phyloP scores from a whole-genome alignment of 2,329 filamentous ascomycete species.

The Sporothrix globosa region DNA sequence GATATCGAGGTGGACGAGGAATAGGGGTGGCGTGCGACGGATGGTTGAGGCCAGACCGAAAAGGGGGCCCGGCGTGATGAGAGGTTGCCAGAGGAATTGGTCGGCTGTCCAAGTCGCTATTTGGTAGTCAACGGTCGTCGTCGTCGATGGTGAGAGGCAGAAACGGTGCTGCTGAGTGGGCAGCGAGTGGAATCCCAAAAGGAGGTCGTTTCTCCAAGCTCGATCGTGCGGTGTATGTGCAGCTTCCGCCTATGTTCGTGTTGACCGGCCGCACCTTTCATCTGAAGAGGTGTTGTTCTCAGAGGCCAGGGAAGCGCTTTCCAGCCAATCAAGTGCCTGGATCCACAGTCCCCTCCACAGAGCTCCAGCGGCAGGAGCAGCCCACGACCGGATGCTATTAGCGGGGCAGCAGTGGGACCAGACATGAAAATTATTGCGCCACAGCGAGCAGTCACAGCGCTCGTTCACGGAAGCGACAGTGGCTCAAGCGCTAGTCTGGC shows the following conservation, averaged over 20 bases:
- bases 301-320: neutral
- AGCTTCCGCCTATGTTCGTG: neutral
- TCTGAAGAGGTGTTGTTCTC: constrained; percentile 27
- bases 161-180: constrained; percentile 15
- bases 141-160: neutral
- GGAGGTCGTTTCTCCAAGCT: constrained; percentile 6
- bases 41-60: constrained; percentile 8
- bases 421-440: constrained; percentile 7
- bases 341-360: constrained; percentile 26
- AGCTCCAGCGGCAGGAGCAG: constrained; percentile 22
- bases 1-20: neutral
- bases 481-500: neutral
- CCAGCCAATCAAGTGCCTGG: constrained; percentile 27
- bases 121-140: neutral
- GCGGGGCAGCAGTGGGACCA: neutral
- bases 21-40: constrained; percentile 10
- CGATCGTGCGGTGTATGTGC: constrained; percentile 3
- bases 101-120: neutral
- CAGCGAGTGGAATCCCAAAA: neutral
- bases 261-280: constrained; percentile 3
- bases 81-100: neutral
- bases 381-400: neutral
- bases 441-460: neutral
- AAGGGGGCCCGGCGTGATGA: neutral
- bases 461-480: neutral